phyloP scores from a whole-genome alignment of 2,329 filamentous ascomycete species.

The Exophiala sp. region DNA sequence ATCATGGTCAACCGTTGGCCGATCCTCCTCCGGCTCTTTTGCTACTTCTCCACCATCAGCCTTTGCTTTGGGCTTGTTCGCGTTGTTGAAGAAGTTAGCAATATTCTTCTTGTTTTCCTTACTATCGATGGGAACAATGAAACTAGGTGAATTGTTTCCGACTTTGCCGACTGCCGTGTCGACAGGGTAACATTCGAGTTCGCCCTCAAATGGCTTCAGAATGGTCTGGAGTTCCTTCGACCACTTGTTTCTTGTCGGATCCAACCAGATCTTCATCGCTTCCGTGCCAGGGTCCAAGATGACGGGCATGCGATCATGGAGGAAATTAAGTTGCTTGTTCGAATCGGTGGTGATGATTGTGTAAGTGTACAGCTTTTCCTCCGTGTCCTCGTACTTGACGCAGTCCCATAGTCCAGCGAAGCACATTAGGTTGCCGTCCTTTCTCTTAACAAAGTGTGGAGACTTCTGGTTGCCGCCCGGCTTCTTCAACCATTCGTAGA shows the following conservation, averaged over 20 bases:
- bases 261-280: slow-evolving; percentile 70
- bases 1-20: slow-evolving; percentile 44
- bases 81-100: slow-evolving; percentile 78
- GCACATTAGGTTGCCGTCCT: slow-evolving; percentile 79
- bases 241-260: slow-evolving; percentile 71
- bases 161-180: slow-evolving; percentile 89
- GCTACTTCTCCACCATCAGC: not conserved
- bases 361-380: slow-evolving; percentile 78
- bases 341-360: slow-evolving; percentile 90
- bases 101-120: slow-evolving; percentile 90
- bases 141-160: slow-evolving; percentile 80
- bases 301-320: slow-evolving; percentile 95
- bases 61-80: slow-evolving; percentile 32
- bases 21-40: slow-evolving; percentile 38
- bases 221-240: slow-evolving; percentile 71
- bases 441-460: slow-evolving; percentile 78
- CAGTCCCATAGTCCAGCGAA: slow-evolving; percentile 92
- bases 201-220: slow-evolving; percentile 73
- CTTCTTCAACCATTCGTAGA: slow-evolving; percentile 93
- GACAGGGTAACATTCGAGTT: slow-evolving; percentile 82
- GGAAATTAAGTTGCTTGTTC: slow-evolving; percentile 75
- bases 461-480: slow-evolving; percentile 70
- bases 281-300: slow-evolving; percentile 75
- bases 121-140: slow-evolving; percentile 78
- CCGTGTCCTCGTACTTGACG: slow-evolving; percentile 71